A percentile compares a stretch with the other conserved stretches of the same genome.
Conservation (phyloP, 176 grass and related monocot genomes). For the Urochloa ruziziensis region DNA sequence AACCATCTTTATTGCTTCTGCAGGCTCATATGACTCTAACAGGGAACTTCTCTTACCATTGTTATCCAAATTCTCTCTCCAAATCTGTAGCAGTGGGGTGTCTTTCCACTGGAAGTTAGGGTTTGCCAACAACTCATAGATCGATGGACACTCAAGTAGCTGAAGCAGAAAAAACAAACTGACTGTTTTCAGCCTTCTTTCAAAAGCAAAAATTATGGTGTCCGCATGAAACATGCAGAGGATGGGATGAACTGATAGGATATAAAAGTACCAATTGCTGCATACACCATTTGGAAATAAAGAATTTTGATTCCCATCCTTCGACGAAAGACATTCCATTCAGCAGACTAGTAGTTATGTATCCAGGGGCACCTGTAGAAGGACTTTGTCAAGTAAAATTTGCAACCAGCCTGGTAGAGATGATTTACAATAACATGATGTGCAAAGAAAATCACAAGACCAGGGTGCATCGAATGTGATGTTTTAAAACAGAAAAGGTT, state of each 20-base stretch:
- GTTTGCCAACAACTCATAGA: conserved; percentile 87
- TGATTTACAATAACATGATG: neutral
- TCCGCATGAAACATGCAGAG: neutral
- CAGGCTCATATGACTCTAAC: conserved; percentile 78
- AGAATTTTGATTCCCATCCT: conserved; percentile 93
- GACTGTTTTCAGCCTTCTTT: conserved; percentile 23
- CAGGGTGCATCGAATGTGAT: neutral
- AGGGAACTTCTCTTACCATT: conserved; percentile 56
- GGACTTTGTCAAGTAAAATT: conserved; percentile 26
- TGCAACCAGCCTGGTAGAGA: neutral
- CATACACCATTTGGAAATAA: conserved; percentile 97
- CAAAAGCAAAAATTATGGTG: conserved; percentile 3
- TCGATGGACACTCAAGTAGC: conserved; percentile 97
- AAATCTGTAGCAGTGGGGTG: conserved; percentile 82
- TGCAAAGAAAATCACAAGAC: neutral
- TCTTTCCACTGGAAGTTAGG: conserved; percentile 70
- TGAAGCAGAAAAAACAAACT: conserved; percentile 60
- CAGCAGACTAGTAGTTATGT: conserved; percentile 83
- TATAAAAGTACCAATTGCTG: conserved; percentile 84
- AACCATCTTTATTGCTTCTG: conserved; percentile 77
- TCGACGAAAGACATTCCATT: conserved; percentile 98
- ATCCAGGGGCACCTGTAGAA: conserved; percentile 91
- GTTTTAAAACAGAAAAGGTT: neutral
- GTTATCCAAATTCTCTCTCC: conserved; percentile 60
- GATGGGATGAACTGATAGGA: neutral